Conservation (phyloP, 345 rosid genomes). For the Angophora floribunda region DNA sequence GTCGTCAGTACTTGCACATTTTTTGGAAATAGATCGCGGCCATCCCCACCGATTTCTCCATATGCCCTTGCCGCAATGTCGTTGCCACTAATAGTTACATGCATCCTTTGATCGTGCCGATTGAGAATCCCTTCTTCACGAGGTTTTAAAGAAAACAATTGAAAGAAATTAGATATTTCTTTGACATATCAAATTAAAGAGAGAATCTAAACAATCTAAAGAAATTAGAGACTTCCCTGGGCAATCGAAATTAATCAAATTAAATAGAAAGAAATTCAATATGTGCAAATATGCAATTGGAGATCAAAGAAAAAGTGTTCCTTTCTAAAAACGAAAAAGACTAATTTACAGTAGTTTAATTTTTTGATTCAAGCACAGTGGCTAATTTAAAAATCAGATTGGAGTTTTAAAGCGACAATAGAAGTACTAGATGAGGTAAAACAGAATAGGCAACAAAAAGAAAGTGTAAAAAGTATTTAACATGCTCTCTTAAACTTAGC, state of each 20-base stretch:
- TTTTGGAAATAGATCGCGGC: not conserved
- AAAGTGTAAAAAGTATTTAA: not conserved
- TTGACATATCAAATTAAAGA: not conserved
- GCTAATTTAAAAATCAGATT: not conserved
- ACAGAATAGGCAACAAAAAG: not conserved
- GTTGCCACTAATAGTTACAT: fast-evolving
- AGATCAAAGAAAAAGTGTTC: not conserved
- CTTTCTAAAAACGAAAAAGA: not conserved
- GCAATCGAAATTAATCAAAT: not conserved
- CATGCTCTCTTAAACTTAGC: not conserved
- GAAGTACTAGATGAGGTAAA: not conserved
- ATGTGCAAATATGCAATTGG: not conserved
- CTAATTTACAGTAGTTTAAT: not conserved
- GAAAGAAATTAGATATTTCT: not conserved
- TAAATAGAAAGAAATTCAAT: not conserved
- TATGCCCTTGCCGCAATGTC: not conserved
- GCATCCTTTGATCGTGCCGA: fast-evolving
- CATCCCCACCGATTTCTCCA: not conserved
- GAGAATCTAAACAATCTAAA: not conserved
- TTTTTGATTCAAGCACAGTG: not conserved
- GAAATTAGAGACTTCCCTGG: not conserved
- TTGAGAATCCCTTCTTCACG: too few species aligned
- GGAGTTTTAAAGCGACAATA: not conserved
- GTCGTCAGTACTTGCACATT: not conserved
- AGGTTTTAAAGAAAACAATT: too few species aligned